Conservation (phyloP, 768 basidiomycete genomes). For the Pleurotus cornucopiae region DNA sequence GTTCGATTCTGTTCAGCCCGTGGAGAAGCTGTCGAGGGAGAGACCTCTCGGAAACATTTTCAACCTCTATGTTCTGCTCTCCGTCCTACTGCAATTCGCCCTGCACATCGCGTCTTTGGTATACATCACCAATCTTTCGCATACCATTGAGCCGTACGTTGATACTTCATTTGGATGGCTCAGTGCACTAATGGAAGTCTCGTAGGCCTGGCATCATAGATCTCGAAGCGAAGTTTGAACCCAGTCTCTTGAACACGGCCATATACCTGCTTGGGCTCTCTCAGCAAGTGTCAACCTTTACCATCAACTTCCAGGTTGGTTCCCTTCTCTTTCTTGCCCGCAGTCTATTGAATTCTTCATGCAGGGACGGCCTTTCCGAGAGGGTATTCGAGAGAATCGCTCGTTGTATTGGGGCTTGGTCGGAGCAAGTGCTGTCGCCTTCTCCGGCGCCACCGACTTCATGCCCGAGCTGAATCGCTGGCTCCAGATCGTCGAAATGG, state of each 20-base stretch:
- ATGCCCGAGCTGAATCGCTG: slow-evolving; percentile 94
- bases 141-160: slow-evolving; percentile 70
- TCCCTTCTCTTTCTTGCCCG: background rate
- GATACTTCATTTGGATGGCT: slow-evolving; percentile 8
- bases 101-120: slow-evolving; percentile 87
- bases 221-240: slow-evolving; percentile 95
- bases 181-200: slow-evolving; percentile 1
- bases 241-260: slow-evolving; percentile 90
- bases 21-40: slow-evolving; percentile 91
- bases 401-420: slow-evolving; percentile 92
- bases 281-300: slow-evolving; percentile 97
- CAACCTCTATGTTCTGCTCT: slow-evolving; percentile 91
- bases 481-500: slow-evolving; percentile 96
- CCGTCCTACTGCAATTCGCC: slow-evolving; percentile 89
- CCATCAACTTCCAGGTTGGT: slow-evolving; percentile 90
- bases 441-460: slow-evolving; percentile 91
- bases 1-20: slow-evolving; percentile 44
- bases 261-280: slow-evolving; percentile 94
- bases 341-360: slow-evolving; percentile 2
- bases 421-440: slow-evolving; percentile 85
- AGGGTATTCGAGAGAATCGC: slow-evolving; percentile 93
- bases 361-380: slow-evolving; percentile 94
- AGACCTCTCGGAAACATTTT: slow-evolving; percentile 95
- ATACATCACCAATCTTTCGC: slow-evolving; percentile 88
- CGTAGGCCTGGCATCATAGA: slow-evolving; percentile 72